Conservation (phyloP, 2,329 filamentous ascomycete species). For the Fonsecaea erecta region DNA sequence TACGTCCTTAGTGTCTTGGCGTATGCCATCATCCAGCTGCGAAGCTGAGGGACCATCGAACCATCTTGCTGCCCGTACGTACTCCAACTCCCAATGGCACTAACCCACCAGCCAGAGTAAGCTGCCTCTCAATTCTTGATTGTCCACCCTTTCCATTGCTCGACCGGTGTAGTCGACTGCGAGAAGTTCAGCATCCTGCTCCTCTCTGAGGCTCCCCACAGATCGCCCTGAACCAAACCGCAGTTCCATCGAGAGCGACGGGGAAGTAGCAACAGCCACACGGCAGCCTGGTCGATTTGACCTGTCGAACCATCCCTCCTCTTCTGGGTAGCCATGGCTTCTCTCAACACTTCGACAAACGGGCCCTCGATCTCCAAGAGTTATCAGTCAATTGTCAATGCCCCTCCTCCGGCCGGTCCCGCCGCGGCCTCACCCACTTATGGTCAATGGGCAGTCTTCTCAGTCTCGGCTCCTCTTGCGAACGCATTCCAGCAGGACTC, state of each 20-base stretch:
- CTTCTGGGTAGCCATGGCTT: constrained; percentile 64
- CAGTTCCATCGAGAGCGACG: neutral
- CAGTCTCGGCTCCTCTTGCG: constrained; percentile 86
- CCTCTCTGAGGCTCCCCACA: neutral
- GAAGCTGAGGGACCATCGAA: neutral
- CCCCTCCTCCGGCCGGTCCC: constrained; percentile 60
- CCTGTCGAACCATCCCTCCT: neutral
- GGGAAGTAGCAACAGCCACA: constrained; percentile 7
- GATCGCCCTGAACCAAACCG: neutral
- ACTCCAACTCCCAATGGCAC: constrained; percentile 16
- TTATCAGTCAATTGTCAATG: constrained; percentile 70
- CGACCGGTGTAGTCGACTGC: neutral
- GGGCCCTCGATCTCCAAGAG: constrained; percentile 79
- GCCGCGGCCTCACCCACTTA: constrained; percentile 75
- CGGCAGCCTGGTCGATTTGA: constrained; percentile 12
- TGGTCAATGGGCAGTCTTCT: constrained; percentile 92
- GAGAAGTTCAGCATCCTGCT: neutral
- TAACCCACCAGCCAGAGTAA: constrained; percentile 18
- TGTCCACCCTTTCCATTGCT: neutral
- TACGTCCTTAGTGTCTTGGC: constrained; percentile 4
- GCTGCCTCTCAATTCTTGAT: constrained; percentile 13
- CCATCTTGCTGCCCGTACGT: neutral
- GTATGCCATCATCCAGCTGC: constrained; percentile 15
- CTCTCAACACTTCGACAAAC: constrained; percentile 78
- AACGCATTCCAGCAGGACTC: constrained; percentile 88